These are phyloP conservation scores for Sporisorium reilianum DNA, from an alignment of 1,284 basidiomycete genomes.

Conservation along the genomic window DNA sequence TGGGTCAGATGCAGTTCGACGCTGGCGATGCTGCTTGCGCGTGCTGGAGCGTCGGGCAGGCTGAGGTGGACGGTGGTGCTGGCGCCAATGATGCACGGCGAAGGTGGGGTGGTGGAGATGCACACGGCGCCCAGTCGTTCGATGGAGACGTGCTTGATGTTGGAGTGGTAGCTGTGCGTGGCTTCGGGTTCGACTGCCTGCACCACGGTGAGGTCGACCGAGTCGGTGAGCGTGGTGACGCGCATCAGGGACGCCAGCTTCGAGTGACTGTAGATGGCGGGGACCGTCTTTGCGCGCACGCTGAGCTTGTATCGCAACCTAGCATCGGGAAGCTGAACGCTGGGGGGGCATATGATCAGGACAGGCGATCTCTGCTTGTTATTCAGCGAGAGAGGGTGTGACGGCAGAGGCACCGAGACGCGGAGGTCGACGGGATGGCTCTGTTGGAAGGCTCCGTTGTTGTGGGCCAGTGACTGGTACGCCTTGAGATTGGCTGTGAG, in stretches of 20 bases:
- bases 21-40: background rate
- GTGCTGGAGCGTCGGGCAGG: background rate
- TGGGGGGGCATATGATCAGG: conserved; percentile 12
- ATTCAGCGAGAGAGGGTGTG: background rate
- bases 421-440: conserved; percentile 15
- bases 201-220: conserved; percentile 2
- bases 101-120: conserved; percentile 8
- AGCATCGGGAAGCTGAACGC: conserved; percentile 19
- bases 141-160: conserved; percentile 11
- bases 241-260: conserved; percentile 3
- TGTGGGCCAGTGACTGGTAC: conserved; percentile 18
- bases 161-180: background rate
- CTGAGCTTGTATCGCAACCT: conserved; percentile 16
- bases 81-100: conserved; percentile 11
- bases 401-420: background rate
- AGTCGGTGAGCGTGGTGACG: background rate
- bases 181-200: background rate
- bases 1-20: conserved; percentile 11
- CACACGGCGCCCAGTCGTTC: conserved; percentile 8
- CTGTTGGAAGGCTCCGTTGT: conserved; percentile 20
- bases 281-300: conserved; percentile 10
- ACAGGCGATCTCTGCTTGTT: conserved; percentile 7
- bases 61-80: background rate
- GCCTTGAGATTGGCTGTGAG: conserved; percentile 12
- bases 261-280: background rate